These are phyloP conservation scores for Pythium oligandrum DNA, from an alignment of 352 stramenopile genomes.

Conservation along the genomic window DNA sequence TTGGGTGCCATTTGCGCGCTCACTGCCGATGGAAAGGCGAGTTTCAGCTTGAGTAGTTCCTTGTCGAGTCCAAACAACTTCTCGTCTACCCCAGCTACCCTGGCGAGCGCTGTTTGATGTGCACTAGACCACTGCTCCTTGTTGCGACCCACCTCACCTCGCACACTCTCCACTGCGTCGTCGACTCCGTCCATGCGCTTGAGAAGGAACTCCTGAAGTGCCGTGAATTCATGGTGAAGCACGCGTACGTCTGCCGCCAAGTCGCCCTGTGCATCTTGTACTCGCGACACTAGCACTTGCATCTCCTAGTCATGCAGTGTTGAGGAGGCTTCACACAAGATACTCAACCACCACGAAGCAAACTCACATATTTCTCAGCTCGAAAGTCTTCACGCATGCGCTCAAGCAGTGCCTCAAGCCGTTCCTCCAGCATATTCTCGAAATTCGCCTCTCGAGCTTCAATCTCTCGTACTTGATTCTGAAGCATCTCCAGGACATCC, in stretches of 20 bases:
- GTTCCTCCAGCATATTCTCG: constrained; percentile 21
- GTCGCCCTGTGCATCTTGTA: constrained; percentile 43
- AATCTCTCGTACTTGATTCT: constrained; percentile 48
- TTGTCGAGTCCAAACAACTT: constrained; percentile 62
- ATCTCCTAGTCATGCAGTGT: constrained; percentile 27
- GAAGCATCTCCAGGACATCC: constrained; percentile 45
- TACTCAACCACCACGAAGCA: background rate
- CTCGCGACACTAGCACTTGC: constrained; percentile 27
- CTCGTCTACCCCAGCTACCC: constrained; percentile 42
- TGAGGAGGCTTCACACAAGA: too few relatives aligned
- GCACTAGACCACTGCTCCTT: constrained; percentile 27
- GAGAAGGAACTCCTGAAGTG: constrained; percentile 34
- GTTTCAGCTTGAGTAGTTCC: constrained; percentile 59
- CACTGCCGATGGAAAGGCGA: constrained; percentile 39
- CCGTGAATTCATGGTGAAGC: constrained; percentile 32
- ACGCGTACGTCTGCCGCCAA: constrained; percentile 37
- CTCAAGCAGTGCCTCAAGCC: constrained; percentile 24
- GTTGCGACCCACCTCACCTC: constrained; percentile 24
- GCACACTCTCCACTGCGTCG: constrained; percentile 35
- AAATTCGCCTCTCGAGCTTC: constrained; percentile 28
- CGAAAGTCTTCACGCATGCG: constrained; percentile 25
- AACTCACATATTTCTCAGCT: constrained; percentile 34
- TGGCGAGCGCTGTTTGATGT: constrained; percentile 18
- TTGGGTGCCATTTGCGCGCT: constrained; percentile 27
- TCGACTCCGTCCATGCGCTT: constrained; percentile 36